A percentile compares a stretch with the other conserved stretches of the same genome.
These are phyloP conservation scores for Penstemon davidsonii DNA, from an alignment of 257 asterid species.

Conservation along the genomic window DNA sequence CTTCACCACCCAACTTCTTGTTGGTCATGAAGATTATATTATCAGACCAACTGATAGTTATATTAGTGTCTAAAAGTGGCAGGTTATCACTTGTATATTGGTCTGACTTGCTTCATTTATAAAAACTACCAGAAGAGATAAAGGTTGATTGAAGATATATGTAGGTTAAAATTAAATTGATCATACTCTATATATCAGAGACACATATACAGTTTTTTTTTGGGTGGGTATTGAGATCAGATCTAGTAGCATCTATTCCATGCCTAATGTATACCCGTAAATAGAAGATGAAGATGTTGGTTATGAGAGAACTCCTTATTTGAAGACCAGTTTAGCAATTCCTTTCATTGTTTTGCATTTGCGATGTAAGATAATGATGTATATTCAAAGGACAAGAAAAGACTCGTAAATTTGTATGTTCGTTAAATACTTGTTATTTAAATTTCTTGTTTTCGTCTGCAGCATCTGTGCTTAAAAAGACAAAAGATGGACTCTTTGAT, in stretches of 20 bases:
- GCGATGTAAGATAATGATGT: background rate
- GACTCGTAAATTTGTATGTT: background rate
- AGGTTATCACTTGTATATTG: too few species aligned
- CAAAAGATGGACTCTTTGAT: conserved; percentile 41
- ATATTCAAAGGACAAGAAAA: conserved; percentile 1
- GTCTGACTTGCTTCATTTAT: too few species aligned
- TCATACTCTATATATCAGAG: too few species aligned
- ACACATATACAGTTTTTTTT: conserved; percentile 19
- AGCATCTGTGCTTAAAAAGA: conserved; percentile 44
- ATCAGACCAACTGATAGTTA: too few species aligned
- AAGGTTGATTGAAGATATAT: too few species aligned
- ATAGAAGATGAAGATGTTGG: conserved; percentile 4
- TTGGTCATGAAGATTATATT: too few species aligned
- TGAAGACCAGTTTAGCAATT: background rate
- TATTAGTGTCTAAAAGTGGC: too few species aligned
- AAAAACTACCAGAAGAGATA: too few species aligned
- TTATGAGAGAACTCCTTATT: conserved; percentile 9
- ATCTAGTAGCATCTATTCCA: conserved; percentile 2
- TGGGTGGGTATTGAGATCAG: conserved; percentile 11
- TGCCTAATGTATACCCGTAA: conserved; percentile 9
- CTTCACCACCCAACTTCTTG: too few species aligned
- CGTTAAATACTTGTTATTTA: background rate
- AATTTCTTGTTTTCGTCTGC: conserved; percentile 30
- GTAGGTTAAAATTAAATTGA: too few species aligned
- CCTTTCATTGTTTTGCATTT: conserved; percentile 5